Conservation (phyloP, 495 filamentous ascomycete genomes). For the Jackrogersella multiformis region DNA sequence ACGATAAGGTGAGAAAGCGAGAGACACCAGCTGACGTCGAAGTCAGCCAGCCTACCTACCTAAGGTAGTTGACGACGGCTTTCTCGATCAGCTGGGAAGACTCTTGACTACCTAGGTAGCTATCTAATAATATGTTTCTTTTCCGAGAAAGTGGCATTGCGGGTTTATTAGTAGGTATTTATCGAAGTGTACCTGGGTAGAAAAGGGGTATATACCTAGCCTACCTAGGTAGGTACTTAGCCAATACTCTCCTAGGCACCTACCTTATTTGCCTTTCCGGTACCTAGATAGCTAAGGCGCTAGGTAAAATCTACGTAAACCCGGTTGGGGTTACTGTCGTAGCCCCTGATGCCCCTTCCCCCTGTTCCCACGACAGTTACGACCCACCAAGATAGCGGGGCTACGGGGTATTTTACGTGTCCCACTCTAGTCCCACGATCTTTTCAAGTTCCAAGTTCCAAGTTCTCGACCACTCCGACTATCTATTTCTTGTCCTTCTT, state of each 20-base stretch:
- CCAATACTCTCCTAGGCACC: too few relatives aligned
- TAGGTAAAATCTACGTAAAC: not conserved
- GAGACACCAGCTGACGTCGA: conserved; percentile 23
- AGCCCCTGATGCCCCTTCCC: conserved; percentile 2
- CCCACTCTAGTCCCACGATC: too few relatives aligned
- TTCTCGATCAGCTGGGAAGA: not conserved
- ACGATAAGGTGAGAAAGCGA: conserved; percentile 24
- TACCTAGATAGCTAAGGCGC: not conserved
- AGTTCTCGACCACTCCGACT: conserved; percentile 8
- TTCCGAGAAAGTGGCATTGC: not conserved
- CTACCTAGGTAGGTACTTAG: too few relatives aligned
- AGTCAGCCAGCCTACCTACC: conserved; percentile 24
- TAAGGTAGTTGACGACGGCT: not conserved
- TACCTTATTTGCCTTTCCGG: not conserved
- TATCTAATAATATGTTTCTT: not conserved
- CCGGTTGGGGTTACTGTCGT: not conserved
- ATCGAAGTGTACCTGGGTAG: too few relatives aligned
- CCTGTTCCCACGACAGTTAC: not conserved
- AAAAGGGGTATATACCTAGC: too few relatives aligned
- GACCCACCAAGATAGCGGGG: not conserved
- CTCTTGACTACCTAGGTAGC: not conserved
- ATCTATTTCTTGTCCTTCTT: not conserved
- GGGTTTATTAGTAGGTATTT: not conserved
- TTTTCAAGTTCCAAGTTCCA: too few relatives aligned
- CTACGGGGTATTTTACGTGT: conserved; percentile 13